Conservation (phyloP, 1,284 basidiomycete genomes). For the Puccinia coronata region DNA sequence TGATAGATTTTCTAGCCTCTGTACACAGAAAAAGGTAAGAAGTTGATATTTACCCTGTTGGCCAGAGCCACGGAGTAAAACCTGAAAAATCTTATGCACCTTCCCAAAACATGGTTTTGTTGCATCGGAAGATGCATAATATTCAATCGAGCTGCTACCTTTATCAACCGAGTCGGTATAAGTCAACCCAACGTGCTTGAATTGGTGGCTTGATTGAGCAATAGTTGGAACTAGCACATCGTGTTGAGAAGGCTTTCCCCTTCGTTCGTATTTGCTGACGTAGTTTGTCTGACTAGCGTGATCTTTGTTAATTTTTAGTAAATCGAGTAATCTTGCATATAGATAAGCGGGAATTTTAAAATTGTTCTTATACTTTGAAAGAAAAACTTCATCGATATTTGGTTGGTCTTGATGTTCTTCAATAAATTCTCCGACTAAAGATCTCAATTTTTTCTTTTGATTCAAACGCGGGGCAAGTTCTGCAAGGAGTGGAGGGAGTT, state of each 20-base stretch:
- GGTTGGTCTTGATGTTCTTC: conserved; percentile 1
- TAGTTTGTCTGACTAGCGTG: too few species aligned
- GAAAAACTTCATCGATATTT: neutral
- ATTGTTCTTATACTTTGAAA: neutral
- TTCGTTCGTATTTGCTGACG: neutral
- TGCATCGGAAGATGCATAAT: neutral
- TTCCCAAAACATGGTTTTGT: conserved; percentile 24
- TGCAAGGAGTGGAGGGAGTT: conserved; percentile 7
- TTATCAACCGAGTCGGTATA: conserved; percentile 25
- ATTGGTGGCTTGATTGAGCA: neutral
- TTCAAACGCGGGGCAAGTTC: conserved; percentile 20
- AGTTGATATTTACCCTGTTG: conserved; percentile 22
- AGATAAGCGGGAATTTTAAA: conserved; percentile 23
- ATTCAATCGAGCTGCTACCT: conserved; percentile 39
- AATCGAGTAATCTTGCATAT: neutral
- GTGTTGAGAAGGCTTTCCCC: neutral
- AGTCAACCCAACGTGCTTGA: conserved; percentile 8
- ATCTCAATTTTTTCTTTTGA: conserved; percentile 34
- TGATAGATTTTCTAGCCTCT: neutral
- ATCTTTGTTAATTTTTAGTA: neutral
- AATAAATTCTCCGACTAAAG: conserved; percentile 22
- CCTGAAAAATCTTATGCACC: conserved; percentile 31
- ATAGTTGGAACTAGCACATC: conserved; percentile 10
- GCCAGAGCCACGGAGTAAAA: neutral
- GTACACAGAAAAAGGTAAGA: conserved; percentile 28